Evolutionary conservation across 176 grass and related monocot species (phyloP), one percentile per base, ranked within the genome.

Genomic region (Carex pumila): DNA sequence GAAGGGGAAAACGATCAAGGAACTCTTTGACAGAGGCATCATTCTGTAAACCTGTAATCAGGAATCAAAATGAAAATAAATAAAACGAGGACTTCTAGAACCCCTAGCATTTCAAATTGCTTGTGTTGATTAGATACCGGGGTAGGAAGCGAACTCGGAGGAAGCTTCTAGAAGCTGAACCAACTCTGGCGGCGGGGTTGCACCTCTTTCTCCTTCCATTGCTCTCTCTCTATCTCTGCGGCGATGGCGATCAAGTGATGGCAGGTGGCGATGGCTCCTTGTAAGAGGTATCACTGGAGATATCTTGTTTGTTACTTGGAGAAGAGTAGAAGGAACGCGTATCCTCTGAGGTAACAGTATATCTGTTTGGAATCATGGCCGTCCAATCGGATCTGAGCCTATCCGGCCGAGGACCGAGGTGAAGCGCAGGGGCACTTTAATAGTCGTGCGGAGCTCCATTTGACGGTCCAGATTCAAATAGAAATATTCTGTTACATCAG

Each of bases 11-110:
- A 17, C 75, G 85, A 72, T 95, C 89, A 67, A 95, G 61, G 86
- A 95, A 98, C 79, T 93, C 91, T 85, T 59, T 95, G 52, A 90
- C 92, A 0, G 88, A 32, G 37, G 90, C 92, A 81, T 98, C 91
- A 62, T 90, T 87, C 64, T 89, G 91, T 32, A 85, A 18, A n/a
- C 96, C 96, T 94, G 79, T 18, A 50, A 85, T 0, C 60, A 36
- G 81, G 13, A 80, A 65, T 76, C 50, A 70, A 57, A 73, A 89
- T 12, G 54, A 25, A 77, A 21, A 15, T 61, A n/a, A 21, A 78
- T 69, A 47, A 18, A 52, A 3, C 14, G 12, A 39, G 9, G 3
- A 12, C 12, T 15, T n/a, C 2, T 25, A n/a, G 30, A 50, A 75
- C 55, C 18, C 61, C 11, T 66, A 12, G 61, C 55, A 63, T 29